These are phyloP conservation scores for Ilyonectria mors-panacis DNA, from an alignment of 2,329 filamentous ascomycete genomes.

Conservation along the genomic window DNA sequence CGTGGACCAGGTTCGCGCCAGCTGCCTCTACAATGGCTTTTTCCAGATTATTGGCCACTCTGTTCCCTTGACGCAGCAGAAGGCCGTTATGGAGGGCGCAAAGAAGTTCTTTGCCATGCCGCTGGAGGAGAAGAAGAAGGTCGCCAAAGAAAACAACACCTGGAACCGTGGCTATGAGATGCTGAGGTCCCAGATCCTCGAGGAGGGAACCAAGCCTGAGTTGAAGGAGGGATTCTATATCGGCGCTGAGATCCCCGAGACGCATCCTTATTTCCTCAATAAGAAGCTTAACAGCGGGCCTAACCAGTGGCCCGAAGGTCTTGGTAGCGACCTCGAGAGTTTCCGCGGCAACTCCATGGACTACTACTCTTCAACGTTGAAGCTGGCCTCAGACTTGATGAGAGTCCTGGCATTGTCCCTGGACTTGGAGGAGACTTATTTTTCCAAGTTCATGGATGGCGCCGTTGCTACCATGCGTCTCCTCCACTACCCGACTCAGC, in stretches of 20 bases:
- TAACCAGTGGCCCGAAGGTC: slow-evolving; percentile 60
- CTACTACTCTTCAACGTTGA: slow-evolving; percentile 58
- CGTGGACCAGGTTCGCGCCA: slow-evolving; percentile 54
- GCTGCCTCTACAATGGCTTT: slow-evolving; percentile 65
- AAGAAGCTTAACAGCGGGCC: slow-evolving; percentile 59
- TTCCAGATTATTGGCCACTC: slow-evolving; percentile 67
- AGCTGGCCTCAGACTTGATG: slow-evolving; percentile 58
- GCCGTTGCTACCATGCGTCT: slow-evolving; percentile 61
- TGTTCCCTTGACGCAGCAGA: slow-evolving; percentile 58
- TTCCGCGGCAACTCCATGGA: slow-evolving; percentile 58
- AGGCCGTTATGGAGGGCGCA: slow-evolving; percentile 57
- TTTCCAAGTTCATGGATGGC: slow-evolving; percentile 60
- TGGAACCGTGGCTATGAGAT: slow-evolving; percentile 67
- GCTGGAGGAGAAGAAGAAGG: slow-evolving; percentile 59
- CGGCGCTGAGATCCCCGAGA: slow-evolving; percentile 57
- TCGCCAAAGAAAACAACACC: slow-evolving; percentile 55
- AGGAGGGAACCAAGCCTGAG: slow-evolving; percentile 61
- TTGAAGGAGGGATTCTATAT: slow-evolving; percentile 60
- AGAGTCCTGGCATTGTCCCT: slow-evolving; percentile 60
- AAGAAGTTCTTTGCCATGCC: slow-evolving; percentile 65
- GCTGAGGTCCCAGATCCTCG: slow-evolving; percentile 61
- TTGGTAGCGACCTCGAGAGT: slow-evolving; percentile 46
- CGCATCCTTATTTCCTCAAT: slow-evolving; percentile 59
- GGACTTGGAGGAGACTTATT: slow-evolving; percentile 57
- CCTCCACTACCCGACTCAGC: slow-evolving; percentile 65